These are phyloP conservation scores for Clitopilus passeckerianus DNA, from an alignment of 768 basidiomycete genomes.

Conservation along the genomic window DNA sequence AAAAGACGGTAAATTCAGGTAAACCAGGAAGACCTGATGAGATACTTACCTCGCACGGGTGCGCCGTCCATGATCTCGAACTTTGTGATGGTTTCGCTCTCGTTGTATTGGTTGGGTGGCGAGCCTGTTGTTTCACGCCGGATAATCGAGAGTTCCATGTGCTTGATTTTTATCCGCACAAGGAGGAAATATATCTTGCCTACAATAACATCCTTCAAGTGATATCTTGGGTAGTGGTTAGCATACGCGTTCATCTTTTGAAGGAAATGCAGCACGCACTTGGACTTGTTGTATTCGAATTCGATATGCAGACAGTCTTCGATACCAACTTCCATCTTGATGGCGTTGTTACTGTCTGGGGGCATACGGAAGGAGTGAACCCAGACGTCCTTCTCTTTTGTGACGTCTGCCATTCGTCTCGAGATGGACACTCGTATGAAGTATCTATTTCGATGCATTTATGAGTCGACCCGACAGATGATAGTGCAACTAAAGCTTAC, in stretches of 20 bases:
- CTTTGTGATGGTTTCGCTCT: conserved; percentile 98
- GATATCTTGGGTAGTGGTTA: conserved; percentile 61
- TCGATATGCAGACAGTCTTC: conserved; percentile 99
- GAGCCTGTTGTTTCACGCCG: conserved; percentile 95
- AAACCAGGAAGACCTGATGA: background rate
- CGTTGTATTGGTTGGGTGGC: conserved; percentile 99
- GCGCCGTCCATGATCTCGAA: conserved; percentile 99
- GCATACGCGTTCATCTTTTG: background rate
- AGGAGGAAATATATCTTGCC: conserved; percentile 99
- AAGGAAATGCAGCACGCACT: conserved; percentile 46
- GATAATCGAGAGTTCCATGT: conserved; percentile 99
- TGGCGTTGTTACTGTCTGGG: conserved; percentile 94
- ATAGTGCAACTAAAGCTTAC: conserved; percentile 36
- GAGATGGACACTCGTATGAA: conserved; percentile 89
- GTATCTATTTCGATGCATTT: conserved; percentile 53
- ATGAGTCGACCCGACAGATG: background rate
- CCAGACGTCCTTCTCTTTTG: conserved; percentile 94
- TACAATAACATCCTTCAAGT: conserved; percentile 97
- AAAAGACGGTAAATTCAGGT: background rate
- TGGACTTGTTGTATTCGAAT: conserved; percentile 99
- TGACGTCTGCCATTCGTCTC: conserved; percentile 87
- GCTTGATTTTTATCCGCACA: conserved; percentile 98
- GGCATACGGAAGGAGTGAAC: conserved; percentile 99
- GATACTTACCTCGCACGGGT: conserved; percentile 77
- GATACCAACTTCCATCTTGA: conserved; percentile 99